Evolutionary conservation across 2,329 filamentous ascomycete genomes (phyloP).

Genomic region (Pseudogymnoascus sp.): DNA sequence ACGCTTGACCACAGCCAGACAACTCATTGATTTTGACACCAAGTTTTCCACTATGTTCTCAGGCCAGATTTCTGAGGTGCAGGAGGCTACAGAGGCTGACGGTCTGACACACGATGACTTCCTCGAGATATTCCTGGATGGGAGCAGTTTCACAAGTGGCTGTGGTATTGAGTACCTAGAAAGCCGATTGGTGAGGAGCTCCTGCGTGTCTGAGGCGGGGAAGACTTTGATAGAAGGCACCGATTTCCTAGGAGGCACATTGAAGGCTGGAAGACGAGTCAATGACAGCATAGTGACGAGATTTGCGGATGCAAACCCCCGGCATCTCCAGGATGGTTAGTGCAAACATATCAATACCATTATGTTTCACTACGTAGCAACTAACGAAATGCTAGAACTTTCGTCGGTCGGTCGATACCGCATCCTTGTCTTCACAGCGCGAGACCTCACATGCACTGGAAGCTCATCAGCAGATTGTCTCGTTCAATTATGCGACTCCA

Average conservation of each 20-base stretch:
- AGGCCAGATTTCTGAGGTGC: conserved; percentile 42
- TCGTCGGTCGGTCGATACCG: conserved; percentile 22
- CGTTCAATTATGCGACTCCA: conserved; percentile 8
- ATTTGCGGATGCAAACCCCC: conserved; percentile 22
- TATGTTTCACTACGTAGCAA: conserved; percentile 1
- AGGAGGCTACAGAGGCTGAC: conserved; percentile 43
- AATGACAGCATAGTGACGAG: conserved; percentile 21
- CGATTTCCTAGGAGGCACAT: conserved; percentile 19
- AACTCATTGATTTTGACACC: conserved; percentile 58
- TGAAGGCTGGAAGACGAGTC: conserved; percentile 23
- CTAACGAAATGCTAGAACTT: conserved; percentile 15
- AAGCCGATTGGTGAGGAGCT: conserved; percentile 14
- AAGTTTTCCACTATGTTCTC: conserved; percentile 49
- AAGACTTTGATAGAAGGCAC: not conserved
- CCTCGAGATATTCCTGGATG: conserved; percentile 44
- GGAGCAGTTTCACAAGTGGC: conserved; percentile 38
- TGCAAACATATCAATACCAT: not conserved
- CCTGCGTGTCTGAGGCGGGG: not conserved
- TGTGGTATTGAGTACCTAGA: conserved; percentile 28
- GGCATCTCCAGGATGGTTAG: conserved; percentile 24
- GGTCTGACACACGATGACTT: conserved; percentile 47
- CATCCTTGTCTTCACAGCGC: conserved; percentile 18
- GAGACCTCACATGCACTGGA: conserved; percentile 14
- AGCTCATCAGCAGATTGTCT: conserved; percentile 13
- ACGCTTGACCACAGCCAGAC: conserved; percentile 52